phyloP scores from a whole-genome alignment of 169 alveolate species.

The Cryptosporidium xiaoi region DNA sequence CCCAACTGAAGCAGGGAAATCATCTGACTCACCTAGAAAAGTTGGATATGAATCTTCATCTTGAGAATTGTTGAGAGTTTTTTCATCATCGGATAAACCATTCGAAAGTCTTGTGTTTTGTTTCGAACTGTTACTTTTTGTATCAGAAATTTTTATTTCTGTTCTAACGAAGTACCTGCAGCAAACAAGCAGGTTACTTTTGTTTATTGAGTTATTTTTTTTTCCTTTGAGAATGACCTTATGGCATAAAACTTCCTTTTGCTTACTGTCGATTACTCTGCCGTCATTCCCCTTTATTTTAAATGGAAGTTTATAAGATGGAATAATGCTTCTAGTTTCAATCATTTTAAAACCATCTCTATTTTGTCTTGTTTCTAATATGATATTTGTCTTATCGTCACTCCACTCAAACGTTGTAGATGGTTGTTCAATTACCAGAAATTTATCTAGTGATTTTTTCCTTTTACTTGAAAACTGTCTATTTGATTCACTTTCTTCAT shows the following conservation, averaged over 20 bases:
- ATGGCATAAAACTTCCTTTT: conserved; percentile 48
- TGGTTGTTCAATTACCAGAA: conserved; percentile 66
- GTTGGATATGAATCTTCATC: conserved; percentile 4
- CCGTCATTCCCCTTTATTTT: conserved; percentile 73
- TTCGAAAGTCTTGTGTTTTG: conserved; percentile 1
- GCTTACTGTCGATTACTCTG: conserved; percentile 36
- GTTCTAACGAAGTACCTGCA: conserved; percentile 57
- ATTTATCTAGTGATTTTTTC: conserved; percentile 44
- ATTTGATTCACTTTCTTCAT: conserved; percentile 27
- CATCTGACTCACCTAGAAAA: conserved; percentile 54
- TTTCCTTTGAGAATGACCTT: conserved; percentile 57
- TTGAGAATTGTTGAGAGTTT: neutral
- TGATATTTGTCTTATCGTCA: conserved; percentile 53
- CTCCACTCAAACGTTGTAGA: conserved; percentile 65
- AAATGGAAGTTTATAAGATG: conserved; percentile 66
- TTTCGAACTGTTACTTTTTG: neutral
- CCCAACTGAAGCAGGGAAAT: conserved; percentile 36
- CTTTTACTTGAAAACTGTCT: conserved; percentile 55
- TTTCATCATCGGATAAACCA: neutral
- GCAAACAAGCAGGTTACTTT: conserved; percentile 47
- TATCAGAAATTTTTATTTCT: neutral
- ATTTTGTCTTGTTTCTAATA: conserved; percentile 73
- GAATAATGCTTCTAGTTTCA: conserved; percentile 64
- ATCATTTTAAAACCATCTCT: conserved; percentile 68
- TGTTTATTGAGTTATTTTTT: conserved; percentile 5